These are phyloP conservation scores for Mucor piriformis DNA, from an alignment of 371 early-diverging fungal species.

Conservation along the genomic window DNA sequence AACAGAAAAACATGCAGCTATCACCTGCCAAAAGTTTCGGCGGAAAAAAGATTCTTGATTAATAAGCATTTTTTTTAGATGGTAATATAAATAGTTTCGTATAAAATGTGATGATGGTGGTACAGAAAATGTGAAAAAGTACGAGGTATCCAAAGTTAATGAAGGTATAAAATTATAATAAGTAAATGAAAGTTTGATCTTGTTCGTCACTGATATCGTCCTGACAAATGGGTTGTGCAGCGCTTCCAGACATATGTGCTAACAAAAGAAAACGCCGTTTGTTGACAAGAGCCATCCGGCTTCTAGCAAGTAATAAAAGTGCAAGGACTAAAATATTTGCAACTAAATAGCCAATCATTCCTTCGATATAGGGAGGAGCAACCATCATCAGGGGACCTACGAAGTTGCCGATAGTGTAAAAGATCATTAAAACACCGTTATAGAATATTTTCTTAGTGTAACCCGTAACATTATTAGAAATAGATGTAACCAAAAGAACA, in stretches of 20 bases:
- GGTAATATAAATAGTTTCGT: too few relatives aligned
- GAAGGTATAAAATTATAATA: conserved; percentile 20
- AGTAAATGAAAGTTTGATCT: conserved; percentile 43
- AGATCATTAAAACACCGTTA: conserved; percentile 34
- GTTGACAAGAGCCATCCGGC: conserved; percentile 30
- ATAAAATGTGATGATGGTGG: too few relatives aligned
- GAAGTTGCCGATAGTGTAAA: conserved; percentile 38
- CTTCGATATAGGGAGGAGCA: conserved; percentile 25
- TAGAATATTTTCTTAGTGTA: conserved; percentile 37
- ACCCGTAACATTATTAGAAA: conserved; percentile 34
- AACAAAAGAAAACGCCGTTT: conserved; percentile 24
- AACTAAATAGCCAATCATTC: conserved; percentile 31
- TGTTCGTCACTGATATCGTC: conserved; percentile 46
- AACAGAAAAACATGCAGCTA: too few relatives aligned
- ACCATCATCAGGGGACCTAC: conserved; percentile 41
- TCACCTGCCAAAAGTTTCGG: too few relatives aligned
- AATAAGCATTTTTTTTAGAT: too few relatives aligned
- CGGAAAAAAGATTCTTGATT: too few relatives aligned
- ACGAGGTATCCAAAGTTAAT: too few relatives aligned
- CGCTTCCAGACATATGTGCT: conserved; percentile 19
- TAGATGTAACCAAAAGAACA: conserved; percentile 29
- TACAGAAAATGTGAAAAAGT: too few relatives aligned
- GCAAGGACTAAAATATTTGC: conserved; percentile 25
- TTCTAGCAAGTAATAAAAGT: conserved; percentile 29
- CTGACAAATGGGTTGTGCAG: conserved; percentile 20